Evolutionary conservation across 441 rosid species (phyloP).

Genomic region (Codiaeum variegatum): DNA sequence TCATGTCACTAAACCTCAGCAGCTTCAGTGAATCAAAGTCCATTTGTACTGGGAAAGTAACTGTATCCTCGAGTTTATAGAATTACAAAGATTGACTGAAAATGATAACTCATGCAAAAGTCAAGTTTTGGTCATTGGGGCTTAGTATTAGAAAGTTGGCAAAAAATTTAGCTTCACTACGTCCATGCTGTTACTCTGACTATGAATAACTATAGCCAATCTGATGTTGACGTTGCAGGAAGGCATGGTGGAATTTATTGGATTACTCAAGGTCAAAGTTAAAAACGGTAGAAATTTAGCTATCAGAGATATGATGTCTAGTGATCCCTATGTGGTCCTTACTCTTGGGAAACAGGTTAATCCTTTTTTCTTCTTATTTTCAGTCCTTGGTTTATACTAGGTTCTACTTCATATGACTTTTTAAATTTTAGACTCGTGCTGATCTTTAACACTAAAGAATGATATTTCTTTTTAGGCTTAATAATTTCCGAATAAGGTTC

Average conservation of each 20-base stretch:
- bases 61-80: too few relatives aligned
- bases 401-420: neutral
- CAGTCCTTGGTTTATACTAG: neutral
- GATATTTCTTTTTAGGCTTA: slow-evolving; percentile 4
- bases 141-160: neutral
- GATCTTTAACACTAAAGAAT: neutral
- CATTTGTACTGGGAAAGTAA: neutral
- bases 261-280: slow-evolving; percentile 70
- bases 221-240: slow-evolving; percentile 34
- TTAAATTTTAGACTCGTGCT: neutral
- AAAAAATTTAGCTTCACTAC: slow-evolving; percentile 10
- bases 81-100: neutral
- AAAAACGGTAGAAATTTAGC: slow-evolving; percentile 76
- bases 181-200: neutral
- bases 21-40: neutral
- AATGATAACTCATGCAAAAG: neutral
- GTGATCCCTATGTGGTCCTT: slow-evolving; percentile 91
- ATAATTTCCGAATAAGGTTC: too few relatives aligned
- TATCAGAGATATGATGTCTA: slow-evolving; percentile 92
- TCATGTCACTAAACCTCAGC: neutral
- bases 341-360: slow-evolving; percentile 82
- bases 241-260: slow-evolving; percentile 85
- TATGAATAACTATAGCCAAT: slow-evolving; percentile 14
- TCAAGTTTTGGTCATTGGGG: neutral
- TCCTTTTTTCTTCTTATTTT: slow-evolving; percentile 3